Percentiles rank a stretch among this genome's conserved stretches.
Evolutionary conservation across 345 rosid species (phyloP).

Genomic region (Eucalyptus fibrosa): DNA sequence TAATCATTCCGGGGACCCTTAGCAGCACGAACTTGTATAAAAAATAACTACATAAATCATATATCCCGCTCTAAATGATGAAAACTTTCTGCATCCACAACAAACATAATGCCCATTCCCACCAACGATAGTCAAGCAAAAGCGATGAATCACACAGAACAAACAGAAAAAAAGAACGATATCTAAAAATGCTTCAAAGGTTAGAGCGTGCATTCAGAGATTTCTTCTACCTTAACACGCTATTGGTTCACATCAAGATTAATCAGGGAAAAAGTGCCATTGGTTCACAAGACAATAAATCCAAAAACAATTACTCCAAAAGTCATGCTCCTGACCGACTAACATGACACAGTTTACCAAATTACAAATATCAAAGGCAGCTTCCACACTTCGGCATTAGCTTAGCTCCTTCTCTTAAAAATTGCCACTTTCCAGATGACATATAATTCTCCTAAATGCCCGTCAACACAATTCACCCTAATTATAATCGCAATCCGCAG

Average conservation of each 20-base stretch:
- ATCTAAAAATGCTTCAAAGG: not conserved
- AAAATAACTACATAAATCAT: not conserved
- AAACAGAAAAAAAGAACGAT: not conserved
- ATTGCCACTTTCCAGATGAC: not conserved
- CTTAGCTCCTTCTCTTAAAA: not conserved
- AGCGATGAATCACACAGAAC: not conserved
- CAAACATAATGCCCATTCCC: not conserved
- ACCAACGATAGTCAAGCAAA: not conserved
- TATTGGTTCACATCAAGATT: not conserved
- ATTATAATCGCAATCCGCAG: accelerated
- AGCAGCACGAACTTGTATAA: not conserved
- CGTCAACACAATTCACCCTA: not conserved
- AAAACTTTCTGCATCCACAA: not conserved
- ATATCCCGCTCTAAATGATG: not conserved
- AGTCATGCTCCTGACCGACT: not conserved
- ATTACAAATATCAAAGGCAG: not conserved
- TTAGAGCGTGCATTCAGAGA: not conserved
- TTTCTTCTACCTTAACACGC: not conserved
- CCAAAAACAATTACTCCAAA: not conserved
- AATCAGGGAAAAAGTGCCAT: not conserved
- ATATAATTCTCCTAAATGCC: not conserved
- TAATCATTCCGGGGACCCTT: not conserved
- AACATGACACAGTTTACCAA: not conserved
- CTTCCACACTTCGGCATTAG: not conserved
- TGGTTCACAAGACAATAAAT: not conserved